Evolutionary conservation across 371 early-diverging fungal genomes (phyloP), one percentile per base, ranked within the genome.

Genomic region (Lichtheimia hyalospora): DNA sequence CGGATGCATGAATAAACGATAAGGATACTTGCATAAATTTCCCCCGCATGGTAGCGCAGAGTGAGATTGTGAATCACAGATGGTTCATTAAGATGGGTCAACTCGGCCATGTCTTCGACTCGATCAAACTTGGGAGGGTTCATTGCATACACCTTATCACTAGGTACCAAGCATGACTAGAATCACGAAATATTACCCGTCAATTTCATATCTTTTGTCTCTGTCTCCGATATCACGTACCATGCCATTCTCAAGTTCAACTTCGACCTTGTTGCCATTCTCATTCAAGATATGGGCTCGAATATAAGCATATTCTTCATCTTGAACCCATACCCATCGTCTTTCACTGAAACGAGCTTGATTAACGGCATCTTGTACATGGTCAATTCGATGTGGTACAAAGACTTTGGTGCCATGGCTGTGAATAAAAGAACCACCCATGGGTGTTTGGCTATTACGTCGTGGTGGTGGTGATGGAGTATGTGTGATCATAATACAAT

Each of bases 111-210:
- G 81, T 99, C 99, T 49, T 98, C 99, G 46, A 92, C 94, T 62
- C 89, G 86, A 73, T 99, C 99, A 73, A 99, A 99, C 79, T 99
- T 99, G 43, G 97, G 95, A 39, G 99, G 99, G 64, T 99, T 99
- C 92, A 98, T 97, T 76, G 97, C 95, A 57, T 95, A 91, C 2
- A 95, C 88, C 49, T 90, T 89, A 60, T 89, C 91, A 59, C 85
- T 73, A 63, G 86, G 79, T 42, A 92, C 88, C 5, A 72, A 73
- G 34, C 77, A 74, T 57, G 85, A 77, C 91, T 91, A 63, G 18
- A 34, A 44, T 55, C 6, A 16, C 16, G 25, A 21, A 14, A 54
- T 14, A 34, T 48, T 5, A 18, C 15, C 5, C 15, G 14, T 54
- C 16, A 21, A 18, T 24, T 4, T 61, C 5, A 24, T n/a, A 16